Conservation (phyloP, 164 flowering plant genomes). For the Piper betle region DNA sequence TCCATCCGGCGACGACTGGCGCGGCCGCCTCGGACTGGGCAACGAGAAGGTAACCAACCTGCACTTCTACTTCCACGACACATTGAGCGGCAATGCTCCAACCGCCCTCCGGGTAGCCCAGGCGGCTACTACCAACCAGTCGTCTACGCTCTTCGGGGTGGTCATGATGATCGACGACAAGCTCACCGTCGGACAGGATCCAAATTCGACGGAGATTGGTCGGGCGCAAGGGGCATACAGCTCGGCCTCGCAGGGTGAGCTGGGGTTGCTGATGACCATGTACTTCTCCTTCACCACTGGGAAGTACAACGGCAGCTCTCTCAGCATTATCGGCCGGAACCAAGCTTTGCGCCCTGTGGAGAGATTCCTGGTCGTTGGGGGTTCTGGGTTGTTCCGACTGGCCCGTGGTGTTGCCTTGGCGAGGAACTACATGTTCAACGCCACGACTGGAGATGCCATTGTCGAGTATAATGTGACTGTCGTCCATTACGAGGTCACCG, state of each 20-base stretch:
- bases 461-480: constrained; percentile 20
- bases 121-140: neutral
- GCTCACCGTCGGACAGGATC: constrained; percentile 4
- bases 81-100: neutral
- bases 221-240: constrained; percentile 3
- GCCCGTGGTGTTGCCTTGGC: constrained; percentile 6
- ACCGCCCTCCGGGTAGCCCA: constrained; percentile 2
- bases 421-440: constrained; percentile 2
- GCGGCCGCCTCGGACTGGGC: constrained; percentile 2
- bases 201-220: constrained; percentile 1
- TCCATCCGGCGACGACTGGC: neutral
- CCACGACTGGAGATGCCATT: constrained; percentile 7
- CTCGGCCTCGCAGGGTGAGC: neutral
- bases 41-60: constrained; percentile 9
- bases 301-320: constrained; percentile 6
- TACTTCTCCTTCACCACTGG: constrained; percentile 3
- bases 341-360: neutral
- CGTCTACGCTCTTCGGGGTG: neutral
- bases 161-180: constrained; percentile 2
- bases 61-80: constrained; percentile 10
- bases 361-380: constrained; percentile 6
- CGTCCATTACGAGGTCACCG: too few species aligned
- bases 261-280: constrained; percentile 4
- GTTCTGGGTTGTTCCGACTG: constrained; percentile 3
- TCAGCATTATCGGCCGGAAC: constrained; percentile 7